Evolutionary conservation across 1,139 yeast genomes (phyloP).

Genomic region (Meyerozyma elateridarum): DNA sequence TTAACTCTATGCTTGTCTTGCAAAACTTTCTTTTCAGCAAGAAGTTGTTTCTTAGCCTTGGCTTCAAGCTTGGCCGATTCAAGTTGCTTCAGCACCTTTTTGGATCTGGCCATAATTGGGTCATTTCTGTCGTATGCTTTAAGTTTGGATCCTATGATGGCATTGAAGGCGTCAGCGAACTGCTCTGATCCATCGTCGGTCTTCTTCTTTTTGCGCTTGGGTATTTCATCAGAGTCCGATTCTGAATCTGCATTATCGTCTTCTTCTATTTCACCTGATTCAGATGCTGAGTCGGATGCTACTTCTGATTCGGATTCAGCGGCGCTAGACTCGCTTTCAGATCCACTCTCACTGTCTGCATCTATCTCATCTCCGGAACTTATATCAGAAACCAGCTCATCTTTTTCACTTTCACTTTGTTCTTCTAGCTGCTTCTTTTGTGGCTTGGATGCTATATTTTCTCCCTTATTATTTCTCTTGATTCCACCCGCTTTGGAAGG

Average conservation of each 20-base stretch:
- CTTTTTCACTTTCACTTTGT: too few species aligned
- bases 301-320: constrained; percentile 13
- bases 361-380: too few species aligned
- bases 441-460: too few species aligned
- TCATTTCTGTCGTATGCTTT: constrained; percentile 86
- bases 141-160: constrained; percentile 78
- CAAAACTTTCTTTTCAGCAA: constrained; percentile 65
- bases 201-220: constrained; percentile 49
- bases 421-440: too few species aligned
- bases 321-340: constrained; percentile 7
- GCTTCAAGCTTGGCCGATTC: constrained; percentile 80
- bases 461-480: too few species aligned
- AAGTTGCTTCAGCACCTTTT: constrained; percentile 62
- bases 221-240: constrained; percentile 20
- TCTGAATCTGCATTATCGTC: constrained; percentile 25
- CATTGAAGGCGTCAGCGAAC: constrained; percentile 78
- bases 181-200: constrained; percentile 65
- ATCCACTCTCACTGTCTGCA: constrained; percentile 7
- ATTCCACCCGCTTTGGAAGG: too few species aligned
- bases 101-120: constrained; percentile 82
- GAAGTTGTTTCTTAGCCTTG: constrained; percentile 70
- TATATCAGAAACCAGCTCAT: too few species aligned
- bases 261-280: constrained; percentile 18
- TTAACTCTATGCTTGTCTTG: constrained; percentile 66
- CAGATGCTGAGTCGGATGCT: constrained; percentile 22